These are phyloP conservation scores for Daldinia sp. DNA, from an alignment of 2,329 filamentous ascomycete species.

Conservation along the genomic window DNA sequence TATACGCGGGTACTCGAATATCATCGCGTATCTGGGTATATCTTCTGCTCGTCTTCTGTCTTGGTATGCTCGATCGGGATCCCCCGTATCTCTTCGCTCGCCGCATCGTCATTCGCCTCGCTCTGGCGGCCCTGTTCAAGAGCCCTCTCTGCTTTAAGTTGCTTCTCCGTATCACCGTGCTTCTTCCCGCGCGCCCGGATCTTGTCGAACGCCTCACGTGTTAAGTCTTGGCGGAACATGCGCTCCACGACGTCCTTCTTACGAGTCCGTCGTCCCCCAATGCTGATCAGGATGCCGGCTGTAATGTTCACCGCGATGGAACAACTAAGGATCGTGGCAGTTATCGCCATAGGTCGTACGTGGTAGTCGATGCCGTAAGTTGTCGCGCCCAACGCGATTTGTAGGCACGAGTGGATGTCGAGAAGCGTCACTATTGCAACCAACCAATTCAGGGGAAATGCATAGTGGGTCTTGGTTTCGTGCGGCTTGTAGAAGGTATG, in stretches of 20 bases:
- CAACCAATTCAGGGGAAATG: slow-evolving; percentile 78
- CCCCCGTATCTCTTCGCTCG: slow-evolving; percentile 25
- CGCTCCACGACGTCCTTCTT: slow-evolving; percentile 87
- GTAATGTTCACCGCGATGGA: slow-evolving; percentile 81
- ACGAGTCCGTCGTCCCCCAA: slow-evolving; percentile 78
- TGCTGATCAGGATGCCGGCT: slow-evolving; percentile 77
- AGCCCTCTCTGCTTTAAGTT: slow-evolving; percentile 41
- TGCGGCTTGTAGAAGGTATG: slow-evolving; percentile 92
- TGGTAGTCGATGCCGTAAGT: slow-evolving; percentile 83
- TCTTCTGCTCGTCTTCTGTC: not conserved
- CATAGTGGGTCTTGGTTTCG: slow-evolving; percentile 81
- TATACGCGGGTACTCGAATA: not conserved
- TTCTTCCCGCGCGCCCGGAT: slow-evolving; percentile 58
- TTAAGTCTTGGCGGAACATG: slow-evolving; percentile 79
- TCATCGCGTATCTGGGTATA: not conserved
- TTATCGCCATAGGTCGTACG: slow-evolving; percentile 73
- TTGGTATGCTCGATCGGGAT: slow-evolving; percentile 14
- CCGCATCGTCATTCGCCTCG: slow-evolving; percentile 39
- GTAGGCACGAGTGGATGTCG: slow-evolving; percentile 80
- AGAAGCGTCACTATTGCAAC: slow-evolving; percentile 81
- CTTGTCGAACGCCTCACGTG: slow-evolving; percentile 59
- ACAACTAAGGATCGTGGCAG: slow-evolving; percentile 81
- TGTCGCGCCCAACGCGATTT: slow-evolving; percentile 79
- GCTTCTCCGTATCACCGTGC: slow-evolving; percentile 44
- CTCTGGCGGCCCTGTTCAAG: slow-evolving; percentile 40